A percentile compares a stretch with the other conserved stretches of the same genome.
Evolutionary conservation across 2,329 filamentous ascomycete species (phyloP).

Genomic region (Ophiostoma piceae): DNA sequence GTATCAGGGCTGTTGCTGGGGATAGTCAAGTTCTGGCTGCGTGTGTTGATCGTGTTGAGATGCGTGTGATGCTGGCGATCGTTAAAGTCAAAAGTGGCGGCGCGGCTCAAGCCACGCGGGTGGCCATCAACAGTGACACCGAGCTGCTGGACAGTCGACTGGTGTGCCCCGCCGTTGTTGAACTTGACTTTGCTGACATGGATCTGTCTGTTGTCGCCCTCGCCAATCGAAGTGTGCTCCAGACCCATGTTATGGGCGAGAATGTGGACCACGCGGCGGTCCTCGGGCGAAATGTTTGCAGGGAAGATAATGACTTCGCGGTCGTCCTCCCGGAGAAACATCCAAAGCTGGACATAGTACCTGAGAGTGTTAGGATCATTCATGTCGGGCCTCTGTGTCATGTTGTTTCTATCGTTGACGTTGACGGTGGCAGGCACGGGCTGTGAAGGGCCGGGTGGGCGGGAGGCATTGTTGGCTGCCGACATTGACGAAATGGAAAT

Average conservation of each 20-base stretch:
- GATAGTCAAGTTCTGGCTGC: slow-evolving; percentile 80
- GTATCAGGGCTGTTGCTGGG: slow-evolving; percentile 73
- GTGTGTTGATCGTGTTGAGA: slow-evolving; percentile 63
- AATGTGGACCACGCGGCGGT: slow-evolving; percentile 87
- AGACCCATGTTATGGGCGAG: slow-evolving; percentile 92
- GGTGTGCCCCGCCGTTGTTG: slow-evolving; percentile 25
- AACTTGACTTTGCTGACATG: slow-evolving; percentile 72
- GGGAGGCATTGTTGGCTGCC: slow-evolving; percentile 23
- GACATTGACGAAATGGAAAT: slow-evolving; percentile 74
- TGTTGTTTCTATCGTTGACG: slow-evolving; percentile 20
- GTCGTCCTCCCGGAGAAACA: slow-evolving; percentile 68
- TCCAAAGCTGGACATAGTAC: slow-evolving; percentile 82
- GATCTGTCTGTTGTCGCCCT: slow-evolving; percentile 80
- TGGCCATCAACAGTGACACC: slow-evolving; percentile 69
- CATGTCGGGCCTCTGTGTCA: slow-evolving; percentile 50
- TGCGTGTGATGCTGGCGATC: slow-evolving; percentile 44
- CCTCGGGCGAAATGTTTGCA: slow-evolving; percentile 69
- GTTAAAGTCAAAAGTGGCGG: slow-evolving; percentile 96
- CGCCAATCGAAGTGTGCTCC: slow-evolving; percentile 83
- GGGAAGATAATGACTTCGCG: slow-evolving; percentile 83
- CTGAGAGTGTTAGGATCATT: slow-evolving; percentile 84
- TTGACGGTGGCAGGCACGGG: not conserved
- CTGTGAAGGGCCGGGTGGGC: not conserved
- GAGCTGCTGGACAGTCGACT: slow-evolving; percentile 45
- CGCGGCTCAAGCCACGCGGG: slow-evolving; percentile 79